Evolutionary conservation across 371 early-diverging fungal genomes (phyloP), one percentile per base, ranked within the genome.

Genomic region (Mortierella sp.): DNA sequence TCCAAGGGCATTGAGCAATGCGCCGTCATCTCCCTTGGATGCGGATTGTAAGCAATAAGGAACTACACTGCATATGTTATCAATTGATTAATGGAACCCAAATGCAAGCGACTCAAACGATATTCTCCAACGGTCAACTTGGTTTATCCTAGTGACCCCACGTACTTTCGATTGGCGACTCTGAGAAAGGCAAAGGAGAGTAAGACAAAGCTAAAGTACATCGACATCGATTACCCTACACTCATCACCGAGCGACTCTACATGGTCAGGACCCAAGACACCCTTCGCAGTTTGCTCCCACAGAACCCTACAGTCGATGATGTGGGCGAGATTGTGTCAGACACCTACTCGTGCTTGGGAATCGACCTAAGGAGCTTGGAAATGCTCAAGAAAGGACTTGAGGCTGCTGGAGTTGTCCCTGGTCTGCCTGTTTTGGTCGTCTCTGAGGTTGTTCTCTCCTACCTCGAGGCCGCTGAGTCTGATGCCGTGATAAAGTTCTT

Each of bases 201-300:
- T 74, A 72, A 43, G 72, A 86, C 87, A 56, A 74, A 65, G 43
- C 75, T 82, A 24, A 79, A 77, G 21, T 86, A 86, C 21, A 38
- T 86, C 1, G 87, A 86, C 55, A 80, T 86, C n/a, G 87, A 86
- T 54, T 86, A 86, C 65, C 87, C 82, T 3, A 72, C 82, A 24
- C 71, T 86, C 10, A 82, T 86, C 48, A 51, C 51, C 3, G 87
- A 86, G 48, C 72, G 82, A 46, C 82, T 86, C 12, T 86, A 82
- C 68, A 82, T 82, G 87, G 71, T 82, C 60, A 70, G 87, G 73
- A 82, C 74, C 16, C 75, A 86, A 71, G 58, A 71, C 2, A 74
- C 68, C 5, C 74, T 86, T 24, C 71, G 41, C 24, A 60, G 70
- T 55, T 78, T 86, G 10, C 70, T 86, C 5, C 87, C 87, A 46